Percentiles rank a stretch among this genome's conserved stretches.
Conservation (phyloP, 371 early-diverging fungal genomes). For the Saksenaea oblongispora region DNA sequence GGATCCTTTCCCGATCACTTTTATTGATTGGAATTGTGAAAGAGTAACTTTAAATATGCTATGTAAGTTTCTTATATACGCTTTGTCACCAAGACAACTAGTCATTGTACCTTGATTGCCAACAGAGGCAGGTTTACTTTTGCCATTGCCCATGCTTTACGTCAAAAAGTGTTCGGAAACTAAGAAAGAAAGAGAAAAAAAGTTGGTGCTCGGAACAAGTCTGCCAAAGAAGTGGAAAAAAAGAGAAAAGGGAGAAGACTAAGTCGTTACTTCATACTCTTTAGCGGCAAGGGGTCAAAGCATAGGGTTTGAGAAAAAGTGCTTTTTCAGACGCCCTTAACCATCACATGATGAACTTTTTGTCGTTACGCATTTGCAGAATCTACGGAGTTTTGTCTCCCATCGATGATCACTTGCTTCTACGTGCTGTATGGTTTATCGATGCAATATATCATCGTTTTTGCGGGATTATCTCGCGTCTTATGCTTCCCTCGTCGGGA, state of each 20-base stretch:
- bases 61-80: neutral
- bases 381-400: too few species aligned
- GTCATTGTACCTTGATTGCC: neutral
- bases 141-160: conserved; percentile 22
- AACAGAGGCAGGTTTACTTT: conserved; percentile 14
- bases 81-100: neutral
- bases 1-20: conserved; percentile 63
- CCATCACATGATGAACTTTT: too few species aligned
- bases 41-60: conserved; percentile 45
- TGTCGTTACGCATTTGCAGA: too few species aligned
- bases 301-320: neutral
- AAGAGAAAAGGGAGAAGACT: neutral
- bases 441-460: too few species aligned
- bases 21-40: conserved; percentile 55
- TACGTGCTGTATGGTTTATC: too few species aligned
- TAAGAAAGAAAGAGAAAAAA: neutral
- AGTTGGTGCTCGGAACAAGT: neutral
- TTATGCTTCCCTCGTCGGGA: too few species aligned
- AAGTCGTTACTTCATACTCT: neutral
- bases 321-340: neutral
- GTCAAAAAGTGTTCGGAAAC: neutral
- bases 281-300: conserved; percentile 4
- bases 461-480: too few species aligned
- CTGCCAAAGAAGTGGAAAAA: neutral
- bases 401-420: too few species aligned